Evolutionary conservation across 2,329 filamentous ascomycete genomes (phyloP).

Genomic region (Bipolaris victoriae): DNA sequence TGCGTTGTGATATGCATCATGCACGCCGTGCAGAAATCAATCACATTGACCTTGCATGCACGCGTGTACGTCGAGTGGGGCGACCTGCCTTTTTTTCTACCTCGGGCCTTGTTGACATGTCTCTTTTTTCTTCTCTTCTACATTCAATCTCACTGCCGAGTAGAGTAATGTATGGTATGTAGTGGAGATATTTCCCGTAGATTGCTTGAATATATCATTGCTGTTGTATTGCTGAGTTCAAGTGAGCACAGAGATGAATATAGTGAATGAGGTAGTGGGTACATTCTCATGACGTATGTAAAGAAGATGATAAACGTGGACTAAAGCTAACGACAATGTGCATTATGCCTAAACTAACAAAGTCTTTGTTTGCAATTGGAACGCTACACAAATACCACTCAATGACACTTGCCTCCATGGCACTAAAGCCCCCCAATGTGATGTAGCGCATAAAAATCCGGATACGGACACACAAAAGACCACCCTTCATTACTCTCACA

Average conservation of each 20-base stretch:
- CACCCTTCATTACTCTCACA: neutral
- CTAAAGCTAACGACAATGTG: neutral
- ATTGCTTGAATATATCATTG: too few species aligned
- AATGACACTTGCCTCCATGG: neutral
- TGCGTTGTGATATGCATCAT: constrained; percentile 7
- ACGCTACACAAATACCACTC: neutral
- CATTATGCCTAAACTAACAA: neutral
- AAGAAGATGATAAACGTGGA: neutral
- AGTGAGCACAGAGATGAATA: neutral
- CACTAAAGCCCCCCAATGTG: neutral
- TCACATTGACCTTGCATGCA: constrained; percentile 3
- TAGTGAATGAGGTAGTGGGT: neutral
- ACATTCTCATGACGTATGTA: neutral
- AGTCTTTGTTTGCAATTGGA: neutral
- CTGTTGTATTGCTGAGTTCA: neutral
- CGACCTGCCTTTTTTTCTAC: neutral
- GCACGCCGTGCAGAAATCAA: neutral
- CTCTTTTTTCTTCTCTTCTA: neutral
- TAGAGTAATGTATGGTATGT: neutral
- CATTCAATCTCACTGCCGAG: too few species aligned
- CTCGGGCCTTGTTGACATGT: neutral
- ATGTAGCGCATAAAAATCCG: neutral
- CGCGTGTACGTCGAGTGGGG: neutral
- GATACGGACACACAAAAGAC: neutral
- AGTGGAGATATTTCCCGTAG: neutral